Evolutionary conservation across 75 land plant genomes (phyloP).

Genomic region (Sequoia sempervirens): DNA sequence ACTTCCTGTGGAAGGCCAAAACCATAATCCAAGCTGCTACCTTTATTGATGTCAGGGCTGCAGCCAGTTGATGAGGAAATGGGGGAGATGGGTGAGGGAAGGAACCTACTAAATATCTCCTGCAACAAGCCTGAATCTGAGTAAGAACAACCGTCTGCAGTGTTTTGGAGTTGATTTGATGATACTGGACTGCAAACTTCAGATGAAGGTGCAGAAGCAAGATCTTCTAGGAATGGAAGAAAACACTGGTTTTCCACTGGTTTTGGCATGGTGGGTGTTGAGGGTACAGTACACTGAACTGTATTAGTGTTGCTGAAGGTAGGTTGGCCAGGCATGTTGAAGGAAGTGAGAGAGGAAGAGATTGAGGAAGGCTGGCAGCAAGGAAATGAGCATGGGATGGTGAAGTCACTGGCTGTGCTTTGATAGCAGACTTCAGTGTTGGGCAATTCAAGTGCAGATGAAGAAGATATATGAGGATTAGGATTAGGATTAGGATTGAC

Average conservation of each 20-base stretch:
- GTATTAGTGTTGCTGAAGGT: not conserved
- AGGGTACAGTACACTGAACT: not conserved
- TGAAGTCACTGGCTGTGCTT: not conserved
- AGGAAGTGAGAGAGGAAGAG: slow-evolving; percentile 1
- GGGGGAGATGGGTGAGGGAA: slow-evolving; percentile 16
- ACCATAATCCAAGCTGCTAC: not conserved
- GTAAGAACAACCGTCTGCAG: slow-evolving; percentile 12
- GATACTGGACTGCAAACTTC: not conserved
- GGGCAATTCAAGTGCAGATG: not conserved
- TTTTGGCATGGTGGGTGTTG: not conserved
- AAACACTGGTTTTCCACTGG: not conserved
- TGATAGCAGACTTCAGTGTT: not conserved
- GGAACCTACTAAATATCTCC: slow-evolving; percentile 25
- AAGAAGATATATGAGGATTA: not conserved
- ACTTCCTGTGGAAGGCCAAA: not conserved
- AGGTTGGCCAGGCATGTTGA: not conserved
- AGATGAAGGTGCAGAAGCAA: not conserved
- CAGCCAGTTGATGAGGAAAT: not conserved
- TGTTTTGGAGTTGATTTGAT: not conserved
- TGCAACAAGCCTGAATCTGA: slow-evolving; percentile 37
- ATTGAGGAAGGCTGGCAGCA: not conserved
- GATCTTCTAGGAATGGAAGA: slow-evolving; percentile 1
- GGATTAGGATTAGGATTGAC: not conserved
- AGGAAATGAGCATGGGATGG: slow-evolving; percentile 3
- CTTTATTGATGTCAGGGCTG: not conserved